Conservation (phyloP, 2,329 filamentous ascomycete species). For the Trichothecium sympodiale region DNA sequence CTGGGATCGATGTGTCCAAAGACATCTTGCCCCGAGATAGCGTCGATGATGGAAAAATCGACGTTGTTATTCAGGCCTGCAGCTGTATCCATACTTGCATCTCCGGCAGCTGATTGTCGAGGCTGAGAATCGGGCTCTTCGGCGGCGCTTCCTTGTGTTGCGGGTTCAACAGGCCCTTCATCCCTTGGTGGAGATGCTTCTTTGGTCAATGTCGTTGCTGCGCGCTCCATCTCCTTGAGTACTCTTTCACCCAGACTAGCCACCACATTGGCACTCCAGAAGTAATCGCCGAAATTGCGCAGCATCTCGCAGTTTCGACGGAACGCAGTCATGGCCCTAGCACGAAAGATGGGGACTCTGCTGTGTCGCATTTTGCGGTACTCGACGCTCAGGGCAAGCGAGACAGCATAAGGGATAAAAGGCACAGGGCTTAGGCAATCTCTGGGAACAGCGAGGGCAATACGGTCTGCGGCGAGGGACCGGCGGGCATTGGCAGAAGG, state of each 20-base stretch:
- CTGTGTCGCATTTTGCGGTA: constrained; percentile 55
- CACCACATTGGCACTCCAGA: constrained; percentile 45
- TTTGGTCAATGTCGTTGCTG: constrained; percentile 32
- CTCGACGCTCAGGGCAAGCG: constrained; percentile 48
- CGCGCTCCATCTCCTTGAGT: constrained; percentile 43
- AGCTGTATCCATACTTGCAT: constrained; percentile 15
- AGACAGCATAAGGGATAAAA: constrained; percentile 50
- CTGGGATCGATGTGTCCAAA: constrained; percentile 44
- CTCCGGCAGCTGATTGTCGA: constrained; percentile 7
- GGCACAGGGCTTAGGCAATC: constrained; percentile 43
- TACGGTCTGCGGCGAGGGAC: constrained; percentile 46
- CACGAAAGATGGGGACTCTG: constrained; percentile 45
- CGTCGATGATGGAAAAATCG: constrained; percentile 30
- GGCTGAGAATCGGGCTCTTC: constrained; percentile 3
- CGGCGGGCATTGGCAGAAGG: constrained; percentile 43
- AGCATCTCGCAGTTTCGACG: constrained; percentile 42
- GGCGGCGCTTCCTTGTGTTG: neutral
- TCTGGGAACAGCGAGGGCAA: constrained; percentile 40
- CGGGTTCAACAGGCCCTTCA: constrained; percentile 8
- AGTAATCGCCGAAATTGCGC: constrained; percentile 41
- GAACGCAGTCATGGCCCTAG: constrained; percentile 43
- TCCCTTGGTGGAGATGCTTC: constrained; percentile 15
- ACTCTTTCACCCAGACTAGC: constrained; percentile 44
- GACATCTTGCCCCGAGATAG: constrained; percentile 37
- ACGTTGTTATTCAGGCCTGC: constrained; percentile 20